Evolutionary conservation across 768 basidiomycete species (phyloP), one percentile per base, ranked within the genome.

Genomic region (Kwoniella heveanensis): DNA sequence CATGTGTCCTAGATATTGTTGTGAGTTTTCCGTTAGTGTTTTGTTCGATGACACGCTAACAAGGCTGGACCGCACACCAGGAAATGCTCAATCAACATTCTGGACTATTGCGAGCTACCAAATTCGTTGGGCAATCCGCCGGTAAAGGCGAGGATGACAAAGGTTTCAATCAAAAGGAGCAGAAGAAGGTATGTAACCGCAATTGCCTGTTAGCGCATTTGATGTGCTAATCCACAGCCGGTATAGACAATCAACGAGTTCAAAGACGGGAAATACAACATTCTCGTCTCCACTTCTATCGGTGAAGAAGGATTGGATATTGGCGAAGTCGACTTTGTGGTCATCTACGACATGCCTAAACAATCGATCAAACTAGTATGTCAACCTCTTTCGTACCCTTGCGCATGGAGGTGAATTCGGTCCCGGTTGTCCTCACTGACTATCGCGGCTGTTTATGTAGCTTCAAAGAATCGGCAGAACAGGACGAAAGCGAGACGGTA

Each of bases 301-400:
- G 96, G 96, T 22, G 96, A 99, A 81, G 96, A 99, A 80, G 96
- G 96, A 61, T 83, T 99, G 19, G 96, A 99, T 78, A 99, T 99
- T 59, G 96, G 96, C 30, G 94, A 96, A 77, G 88, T 99, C 17
- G 96, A 99, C 77, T 83, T 93, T 74, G 95, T 97, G 60, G 83
- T 97, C 52, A 97, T 94, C 73, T 99, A 98, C 78, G 96, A 99
- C 69, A 88, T 93, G 25, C 91, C 94, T 72, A 96, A 95, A 82
- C 91, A 91, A 0, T 90, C 94, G 0, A 93, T 97, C 66, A 91
- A 94, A 61, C 92, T 96, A 90, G 95, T 95, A 78, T 55, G 87
- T 67, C 21, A 22, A 50, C 17, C 36, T 17, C 1, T 30, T 39
- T 53, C 17, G 22, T 24, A 6, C 9, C 5, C 9, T 19, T 44